Conservation (phyloP, 75 land plant genomes). For the Cryptomeria japonica region DNA sequence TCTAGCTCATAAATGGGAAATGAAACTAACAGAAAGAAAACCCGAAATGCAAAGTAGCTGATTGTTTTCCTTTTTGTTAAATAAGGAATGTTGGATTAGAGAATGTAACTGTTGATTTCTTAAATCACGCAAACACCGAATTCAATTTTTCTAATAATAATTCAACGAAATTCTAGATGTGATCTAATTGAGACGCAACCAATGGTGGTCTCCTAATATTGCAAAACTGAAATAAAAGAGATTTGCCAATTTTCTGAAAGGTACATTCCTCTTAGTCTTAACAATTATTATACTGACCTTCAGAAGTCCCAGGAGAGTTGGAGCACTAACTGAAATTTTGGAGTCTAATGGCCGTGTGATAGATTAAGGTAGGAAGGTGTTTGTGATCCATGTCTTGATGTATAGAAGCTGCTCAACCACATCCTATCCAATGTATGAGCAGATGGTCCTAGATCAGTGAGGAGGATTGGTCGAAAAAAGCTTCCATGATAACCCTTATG, state of each 20-base stretch:
- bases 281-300: not conserved
- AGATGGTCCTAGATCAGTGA: not conserved
- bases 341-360: not conserved
- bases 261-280: not conserved
- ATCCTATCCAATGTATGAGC: not conserved
- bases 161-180: not conserved
- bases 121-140: not conserved
- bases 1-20: no score
- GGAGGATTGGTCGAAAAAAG: not conserved
- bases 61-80: no score
- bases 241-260: not conserved
- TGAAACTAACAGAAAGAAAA: no score
- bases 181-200: not conserved
- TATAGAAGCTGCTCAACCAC: not conserved
- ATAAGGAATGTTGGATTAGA: no score
- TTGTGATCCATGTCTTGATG: not conserved
- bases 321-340: not conserved
- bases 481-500: not conserved
- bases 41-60: no score
- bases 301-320: not conserved
- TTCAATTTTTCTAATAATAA: no score
- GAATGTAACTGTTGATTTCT: no score
- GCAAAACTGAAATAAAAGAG: not conserved
- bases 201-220: not conserved
- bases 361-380: not conserved